These are phyloP conservation scores for Nicotiana noctiflora DNA, from an alignment of 257 asterid genomes.

Conservation along the genomic window DNA sequence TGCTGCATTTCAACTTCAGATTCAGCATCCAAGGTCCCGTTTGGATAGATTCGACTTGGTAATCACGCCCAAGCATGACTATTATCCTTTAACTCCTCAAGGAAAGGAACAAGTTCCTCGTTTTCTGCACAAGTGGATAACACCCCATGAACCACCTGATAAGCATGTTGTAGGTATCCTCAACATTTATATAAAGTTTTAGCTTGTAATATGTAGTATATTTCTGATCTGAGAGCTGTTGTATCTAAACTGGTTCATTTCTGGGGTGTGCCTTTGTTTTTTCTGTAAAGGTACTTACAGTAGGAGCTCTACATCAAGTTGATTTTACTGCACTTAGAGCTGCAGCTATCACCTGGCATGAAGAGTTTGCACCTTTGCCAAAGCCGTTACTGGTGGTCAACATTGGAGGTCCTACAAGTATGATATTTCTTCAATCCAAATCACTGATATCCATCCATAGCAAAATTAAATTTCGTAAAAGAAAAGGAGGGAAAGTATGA, in stretches of 20 bases:
- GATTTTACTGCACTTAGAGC: constrained; percentile 73
- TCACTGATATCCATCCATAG: neutral
- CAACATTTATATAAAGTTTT: constrained; percentile 3
- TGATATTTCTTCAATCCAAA: neutral
- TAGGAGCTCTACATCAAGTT: constrained; percentile 93
- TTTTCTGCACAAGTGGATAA: constrained; percentile 78
- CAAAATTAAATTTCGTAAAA: neutral
- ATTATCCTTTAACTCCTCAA: constrained; percentile 65
- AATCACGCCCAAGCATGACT: constrained; percentile 87
- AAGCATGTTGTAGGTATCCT: constrained; percentile 58
- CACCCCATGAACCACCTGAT: constrained; percentile 77
- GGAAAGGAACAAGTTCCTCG: constrained; percentile 85
- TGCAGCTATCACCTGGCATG: constrained; percentile 85
- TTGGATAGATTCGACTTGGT: constrained; percentile 94
- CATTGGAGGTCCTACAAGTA: constrained; percentile 96
- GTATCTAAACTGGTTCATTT: neutral
- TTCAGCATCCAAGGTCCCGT: constrained; percentile 94
- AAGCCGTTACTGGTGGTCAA: constrained; percentile 88
- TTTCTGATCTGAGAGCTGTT: constrained; percentile 15
- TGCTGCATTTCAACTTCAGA: constrained; percentile 40
- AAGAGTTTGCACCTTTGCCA: constrained; percentile 75
- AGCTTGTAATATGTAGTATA: constrained; percentile 1
- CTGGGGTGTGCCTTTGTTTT: constrained; percentile 2
- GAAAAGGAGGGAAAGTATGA: neutral
- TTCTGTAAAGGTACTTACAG: constrained; percentile 64